These are phyloP conservation scores for Singerocomus inundabilis DNA, from an alignment of 1,284 basidiomycete genomes.

Conservation along the genomic window DNA sequence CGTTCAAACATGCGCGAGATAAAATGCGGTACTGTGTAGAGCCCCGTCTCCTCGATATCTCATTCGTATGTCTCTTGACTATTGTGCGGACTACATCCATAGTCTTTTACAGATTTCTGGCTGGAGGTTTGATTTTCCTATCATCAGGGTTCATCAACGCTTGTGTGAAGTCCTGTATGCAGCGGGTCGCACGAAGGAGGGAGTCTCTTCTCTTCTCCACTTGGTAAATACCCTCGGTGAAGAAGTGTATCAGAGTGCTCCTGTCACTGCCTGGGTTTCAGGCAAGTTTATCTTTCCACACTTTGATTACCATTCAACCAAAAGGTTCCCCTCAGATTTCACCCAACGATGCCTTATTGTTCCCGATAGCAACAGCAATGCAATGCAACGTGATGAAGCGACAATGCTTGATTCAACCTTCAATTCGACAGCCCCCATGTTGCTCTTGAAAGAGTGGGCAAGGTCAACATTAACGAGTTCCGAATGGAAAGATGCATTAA, in stretches of 20 bases:
- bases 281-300: background rate
- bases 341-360: background rate
- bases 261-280: background rate
- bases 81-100: background rate
- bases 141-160: background rate
- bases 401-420: background rate
- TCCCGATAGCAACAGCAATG: background rate
- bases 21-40: background rate
- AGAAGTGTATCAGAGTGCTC: background rate
- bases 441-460: background rate
- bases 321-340: background rate
- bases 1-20: background rate
- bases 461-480: background rate
- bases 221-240: background rate
- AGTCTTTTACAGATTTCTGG: background rate
- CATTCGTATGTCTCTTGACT: background rate
- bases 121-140: background rate
- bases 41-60: background rate
- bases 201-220: background rate
- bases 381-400: background rate
- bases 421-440: fast-evolving
- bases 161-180: background rate
- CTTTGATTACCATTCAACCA: background rate
- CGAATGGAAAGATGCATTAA: background rate
- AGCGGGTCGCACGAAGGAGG: background rate